Conservation (phyloP, 108 stramenopile species). For the Cyclotella distinguenda region DNA sequence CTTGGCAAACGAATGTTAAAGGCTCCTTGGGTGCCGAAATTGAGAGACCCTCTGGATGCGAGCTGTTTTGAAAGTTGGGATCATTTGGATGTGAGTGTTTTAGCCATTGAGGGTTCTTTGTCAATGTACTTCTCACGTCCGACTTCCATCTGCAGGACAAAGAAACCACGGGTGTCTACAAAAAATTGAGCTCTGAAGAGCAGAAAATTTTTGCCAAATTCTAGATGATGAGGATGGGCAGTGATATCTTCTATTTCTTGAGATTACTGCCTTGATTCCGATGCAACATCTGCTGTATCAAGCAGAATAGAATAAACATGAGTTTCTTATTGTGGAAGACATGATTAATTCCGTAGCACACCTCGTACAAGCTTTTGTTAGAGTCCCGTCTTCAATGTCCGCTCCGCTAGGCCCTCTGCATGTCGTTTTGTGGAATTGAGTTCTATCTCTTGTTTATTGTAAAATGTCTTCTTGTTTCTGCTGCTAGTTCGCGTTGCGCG, state of each 20-base stretch:
- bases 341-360: too few relatives aligned
- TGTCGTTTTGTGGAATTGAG: too few relatives aligned
- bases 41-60: conserved; percentile 77
- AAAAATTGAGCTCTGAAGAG: conserved; percentile 25
- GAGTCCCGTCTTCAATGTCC: too few relatives aligned
- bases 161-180: conserved; percentile 32
- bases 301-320: too few relatives aligned
- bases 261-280: too few relatives aligned
- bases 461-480: too few relatives aligned
- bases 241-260: neutral
- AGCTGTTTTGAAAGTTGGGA: conserved; percentile 70
- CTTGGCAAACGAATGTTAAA: conserved; percentile 56
- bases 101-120: neutral
- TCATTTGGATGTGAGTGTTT: conserved; percentile 53
- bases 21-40: conserved; percentile 89
- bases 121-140: neutral
- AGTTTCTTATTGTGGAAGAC: too few relatives aligned
- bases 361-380: too few relatives aligned
- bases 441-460: too few relatives aligned
- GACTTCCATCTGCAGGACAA: conserved; percentile 2
- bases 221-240: conserved; percentile 4
- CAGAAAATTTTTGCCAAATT: conserved; percentile 35
- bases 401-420: too few relatives aligned
- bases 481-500: too few relatives aligned
- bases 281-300: too few relatives aligned